Evolutionary conservation across 129 eudicot genomes (phyloP), one percentile per base, ranked within the genome.

Genomic region (Rutidosis leptorrhynchoides): DNA sequence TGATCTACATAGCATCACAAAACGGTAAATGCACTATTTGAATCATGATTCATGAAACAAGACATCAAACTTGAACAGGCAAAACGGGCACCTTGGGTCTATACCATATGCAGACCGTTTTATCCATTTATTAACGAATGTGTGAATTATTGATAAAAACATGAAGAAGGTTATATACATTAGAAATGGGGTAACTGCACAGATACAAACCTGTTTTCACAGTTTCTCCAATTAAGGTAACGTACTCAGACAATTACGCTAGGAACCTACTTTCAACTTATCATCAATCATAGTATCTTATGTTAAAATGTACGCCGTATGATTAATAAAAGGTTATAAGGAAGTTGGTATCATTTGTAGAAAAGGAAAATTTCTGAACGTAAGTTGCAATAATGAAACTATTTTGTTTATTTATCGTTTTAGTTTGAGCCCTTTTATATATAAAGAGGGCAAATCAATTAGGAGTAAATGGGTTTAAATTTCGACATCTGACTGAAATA

Each of bases 1-100:
- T 88, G 45, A 93, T 93, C 98, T 92, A 71, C 71, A 65, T 21
- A 68, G 16, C 22, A 32, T 40, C 14, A 55, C 45, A 54, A 24
- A 15, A 33, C n/a, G 10, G 14, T 14, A 19, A 54, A 40, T 26
- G 40, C 49, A 54, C 27, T 52, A 33, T 52, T 53, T 24, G 56
- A 64, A 25, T 33, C 29, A 24, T 49, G 19, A 53, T 37, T 24
- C 6, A 27, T 40, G 17, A 42, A 35, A 27, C 6, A 51, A 26
- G n/a, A 23, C 33, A 19, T 14, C 22, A 3, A 9, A 12, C 30
- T 37, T 22, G 10, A 8, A 19, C 19, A 61, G 12, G 21, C 6
- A 67, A 52, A 53, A 67, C 19, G 5, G 11, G 72, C 5, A 6
- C 35, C 33, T 21, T 32, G 10, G 43, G 25, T 19, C 11, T 10